These are phyloP conservation scores for Paramecium biaurelia DNA, from an alignment of 73 alveolate genomes.

Conservation along the genomic window DNA sequence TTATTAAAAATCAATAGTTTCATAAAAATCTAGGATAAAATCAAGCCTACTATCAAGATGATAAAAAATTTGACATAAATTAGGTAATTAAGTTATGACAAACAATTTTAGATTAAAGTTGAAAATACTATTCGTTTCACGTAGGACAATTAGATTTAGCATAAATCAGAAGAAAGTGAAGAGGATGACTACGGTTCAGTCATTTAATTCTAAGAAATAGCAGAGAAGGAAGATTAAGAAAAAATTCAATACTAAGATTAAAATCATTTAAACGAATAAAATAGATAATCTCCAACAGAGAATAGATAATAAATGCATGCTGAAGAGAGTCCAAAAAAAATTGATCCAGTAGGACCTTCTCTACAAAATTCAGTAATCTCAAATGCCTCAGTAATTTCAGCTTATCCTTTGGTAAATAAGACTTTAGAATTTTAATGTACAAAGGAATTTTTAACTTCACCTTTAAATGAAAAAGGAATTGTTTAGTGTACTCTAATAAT, in stretches of 20 bases:
- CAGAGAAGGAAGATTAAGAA: neutral
- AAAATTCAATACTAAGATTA: neutral
- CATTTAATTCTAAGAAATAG: neutral
- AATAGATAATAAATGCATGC: neutral
- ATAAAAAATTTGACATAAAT: neutral
- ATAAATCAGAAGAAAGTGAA: neutral
- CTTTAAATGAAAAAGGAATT: neutral
- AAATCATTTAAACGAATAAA: neutral
- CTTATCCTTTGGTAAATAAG: neutral
- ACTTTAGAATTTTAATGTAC: neutral
- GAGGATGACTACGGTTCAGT: conserved; percentile 12
- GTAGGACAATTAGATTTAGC: neutral
- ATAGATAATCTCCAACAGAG: neutral
- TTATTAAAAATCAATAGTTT: neutral
- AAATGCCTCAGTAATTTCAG: neutral
- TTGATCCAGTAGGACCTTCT: neutral
- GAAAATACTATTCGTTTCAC: neutral
- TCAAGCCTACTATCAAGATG: neutral
- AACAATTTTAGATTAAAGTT: neutral
- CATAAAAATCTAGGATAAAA: conserved; percentile 34
- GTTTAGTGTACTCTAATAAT: neutral
- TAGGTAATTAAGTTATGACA: neutral
- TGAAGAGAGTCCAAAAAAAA: neutral
- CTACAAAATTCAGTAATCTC: neutral
- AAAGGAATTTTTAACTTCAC: neutral